Conservation (phyloP, 2,329 filamentous ascomycete genomes). For the Calonectria honghensis region DNA sequence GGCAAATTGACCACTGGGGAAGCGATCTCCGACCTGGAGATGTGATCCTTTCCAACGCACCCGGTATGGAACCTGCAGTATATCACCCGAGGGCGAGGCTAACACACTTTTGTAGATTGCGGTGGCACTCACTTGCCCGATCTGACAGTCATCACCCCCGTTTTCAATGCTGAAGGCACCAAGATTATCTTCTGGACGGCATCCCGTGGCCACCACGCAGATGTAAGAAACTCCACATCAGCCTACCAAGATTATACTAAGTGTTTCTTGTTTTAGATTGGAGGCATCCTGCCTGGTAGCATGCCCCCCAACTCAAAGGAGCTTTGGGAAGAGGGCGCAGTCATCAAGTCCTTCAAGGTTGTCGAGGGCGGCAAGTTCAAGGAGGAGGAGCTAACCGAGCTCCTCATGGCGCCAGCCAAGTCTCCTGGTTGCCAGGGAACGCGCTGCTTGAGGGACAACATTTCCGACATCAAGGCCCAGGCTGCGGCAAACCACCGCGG, state of each 20-base stretch:
- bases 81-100: not conserved
- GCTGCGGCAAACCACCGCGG: constrained; percentile 89
- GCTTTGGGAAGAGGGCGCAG: constrained; percentile 76
- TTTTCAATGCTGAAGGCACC: constrained; percentile 77
- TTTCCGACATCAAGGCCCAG: constrained; percentile 88
- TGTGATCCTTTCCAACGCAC: constrained; percentile 87
- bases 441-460: constrained; percentile 84
- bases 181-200: constrained; percentile 88
- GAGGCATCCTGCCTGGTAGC: constrained; percentile 84
- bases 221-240: constrained; percentile 57
- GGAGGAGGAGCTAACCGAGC: constrained; percentile 82
- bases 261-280: constrained; percentile 74
- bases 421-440: constrained; percentile 85
- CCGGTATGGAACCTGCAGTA: constrained; percentile 55
- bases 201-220: constrained; percentile 86
- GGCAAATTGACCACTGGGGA: constrained; percentile 85
- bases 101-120: constrained; percentile 68
- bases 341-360: constrained; percentile 79
- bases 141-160: constrained; percentile 86
- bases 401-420: constrained; percentile 82
- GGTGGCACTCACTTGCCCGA: constrained; percentile 88
- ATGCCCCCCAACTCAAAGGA: constrained; percentile 84
- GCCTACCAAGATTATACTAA: not conserved
- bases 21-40: constrained; percentile 84
- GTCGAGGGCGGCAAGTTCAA: constrained; percentile 85